Conservation (phyloP, 2,329 filamentous ascomycete genomes). For the Colletotrichum plurivorum region DNA sequence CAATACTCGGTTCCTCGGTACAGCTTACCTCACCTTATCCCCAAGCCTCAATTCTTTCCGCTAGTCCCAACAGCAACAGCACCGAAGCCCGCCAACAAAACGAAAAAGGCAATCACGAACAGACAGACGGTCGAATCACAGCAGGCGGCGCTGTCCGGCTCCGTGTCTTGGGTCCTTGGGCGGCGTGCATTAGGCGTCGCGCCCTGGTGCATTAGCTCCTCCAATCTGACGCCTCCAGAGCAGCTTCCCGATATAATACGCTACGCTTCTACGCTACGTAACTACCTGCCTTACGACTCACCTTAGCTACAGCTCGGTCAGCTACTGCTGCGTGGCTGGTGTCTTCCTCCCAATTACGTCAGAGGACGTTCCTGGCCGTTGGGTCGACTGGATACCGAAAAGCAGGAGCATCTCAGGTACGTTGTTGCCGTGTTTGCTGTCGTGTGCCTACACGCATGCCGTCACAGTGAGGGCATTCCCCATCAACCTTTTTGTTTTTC, state of each 20-base stretch:
- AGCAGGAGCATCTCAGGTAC: background rate
- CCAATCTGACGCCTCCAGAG: constrained; percentile 23
- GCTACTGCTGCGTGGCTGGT: background rate
- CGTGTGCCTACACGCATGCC: background rate
- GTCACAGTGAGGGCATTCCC: constrained; percentile 8
- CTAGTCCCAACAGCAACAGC: background rate
- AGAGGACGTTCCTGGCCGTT: constrained; percentile 13
- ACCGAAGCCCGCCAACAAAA: constrained; percentile 20
- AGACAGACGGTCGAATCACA: constrained; percentile 30
- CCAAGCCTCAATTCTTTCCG: no score
- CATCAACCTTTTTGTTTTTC: background rate
- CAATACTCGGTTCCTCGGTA: background rate
- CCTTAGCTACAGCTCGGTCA: constrained; percentile 2
- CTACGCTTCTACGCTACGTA: constrained; percentile 20
- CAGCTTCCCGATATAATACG: constrained; percentile 9
- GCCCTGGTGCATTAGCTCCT: constrained; percentile 18
- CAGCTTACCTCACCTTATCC: no score
- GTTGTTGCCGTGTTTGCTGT: background rate
- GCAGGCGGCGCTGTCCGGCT: constrained; percentile 9
- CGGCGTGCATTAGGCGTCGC: constrained; percentile 30
- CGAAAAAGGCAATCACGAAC: background rate
- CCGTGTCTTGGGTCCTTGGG: constrained; percentile 23
- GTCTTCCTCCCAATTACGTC: constrained; percentile 32
- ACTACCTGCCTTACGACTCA: constrained; percentile 13
- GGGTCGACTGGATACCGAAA: no score